A percentile compares a stretch with the other conserved stretches of the same genome.
phyloP scores from a whole-genome alignment of 495 filamentous ascomycete genomes.

The Geoglossum glabrum region DNA sequence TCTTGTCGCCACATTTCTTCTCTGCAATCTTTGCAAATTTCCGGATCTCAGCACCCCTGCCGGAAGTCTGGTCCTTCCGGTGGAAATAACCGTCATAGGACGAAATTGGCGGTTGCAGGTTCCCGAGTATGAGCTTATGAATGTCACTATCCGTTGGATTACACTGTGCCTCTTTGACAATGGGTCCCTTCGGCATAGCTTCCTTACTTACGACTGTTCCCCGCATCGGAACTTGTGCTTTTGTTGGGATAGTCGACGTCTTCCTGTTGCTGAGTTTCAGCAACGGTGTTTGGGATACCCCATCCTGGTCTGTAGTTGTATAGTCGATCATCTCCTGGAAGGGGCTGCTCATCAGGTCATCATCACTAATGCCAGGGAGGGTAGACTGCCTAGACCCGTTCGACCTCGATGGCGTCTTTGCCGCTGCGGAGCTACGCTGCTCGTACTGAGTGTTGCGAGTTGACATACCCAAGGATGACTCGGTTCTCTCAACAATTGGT shows the following conservation, averaged over 20 bases:
- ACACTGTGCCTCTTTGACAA: constrained; percentile 66
- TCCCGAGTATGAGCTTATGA: constrained; percentile 50
- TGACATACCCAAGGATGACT: constrained; percentile 56
- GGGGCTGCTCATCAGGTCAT: constrained; percentile 47
- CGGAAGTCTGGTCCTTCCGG: constrained; percentile 33
- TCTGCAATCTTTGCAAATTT: constrained; percentile 47
- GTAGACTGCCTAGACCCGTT: constrained; percentile 9
- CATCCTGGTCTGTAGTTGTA: constrained; percentile 13
- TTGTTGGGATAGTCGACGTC: constrained; percentile 3
- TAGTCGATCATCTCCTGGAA: constrained; percentile 38
- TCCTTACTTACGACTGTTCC: constrained; percentile 8
- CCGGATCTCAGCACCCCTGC: constrained; percentile 50
- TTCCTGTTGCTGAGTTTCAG: constrained; percentile 12
- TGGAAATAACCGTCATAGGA: constrained; percentile 63
- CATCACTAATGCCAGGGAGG: constrained; percentile 19
- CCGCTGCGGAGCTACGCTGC: constrained; percentile 32
- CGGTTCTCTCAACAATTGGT: constrained; percentile 86
- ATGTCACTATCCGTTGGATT: constrained; percentile 67
- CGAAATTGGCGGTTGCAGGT: constrained; percentile 46
- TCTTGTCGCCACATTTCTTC: constrained; percentile 28
- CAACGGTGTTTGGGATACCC: constrained; percentile 28
- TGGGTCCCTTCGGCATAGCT: constrained; percentile 30
- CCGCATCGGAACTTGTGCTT: constrained; percentile 9
- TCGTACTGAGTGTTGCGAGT: constrained; percentile 24
- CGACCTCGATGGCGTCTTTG: constrained; percentile 54